phyloP scores from a whole-genome alignment of 1,284 basidiomycete genomes.

The Apiotrichum akiyoshidainum region DNA sequence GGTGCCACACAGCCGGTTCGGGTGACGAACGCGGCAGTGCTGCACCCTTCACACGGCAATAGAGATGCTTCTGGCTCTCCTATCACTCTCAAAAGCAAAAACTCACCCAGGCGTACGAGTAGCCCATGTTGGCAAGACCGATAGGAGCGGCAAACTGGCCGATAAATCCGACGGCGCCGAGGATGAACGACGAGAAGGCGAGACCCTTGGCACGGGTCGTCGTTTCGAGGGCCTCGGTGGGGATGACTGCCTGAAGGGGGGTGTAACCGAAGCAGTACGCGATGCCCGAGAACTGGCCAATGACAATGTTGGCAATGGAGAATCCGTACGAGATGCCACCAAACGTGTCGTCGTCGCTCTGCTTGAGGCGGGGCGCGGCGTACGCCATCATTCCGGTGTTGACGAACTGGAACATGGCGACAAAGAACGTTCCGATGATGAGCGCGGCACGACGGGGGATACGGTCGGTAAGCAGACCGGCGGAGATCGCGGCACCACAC shows the following conservation, averaged over 20 bases:
- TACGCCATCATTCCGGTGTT: constrained; percentile 28
- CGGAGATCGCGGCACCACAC: constrained; percentile 51
- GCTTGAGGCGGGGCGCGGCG: background rate
- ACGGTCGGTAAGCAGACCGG: constrained; percentile 29
- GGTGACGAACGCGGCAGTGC: too few relatives aligned
- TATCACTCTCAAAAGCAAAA: too few relatives aligned
- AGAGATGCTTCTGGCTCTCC: too few relatives aligned
- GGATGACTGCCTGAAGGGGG: constrained; percentile 63
- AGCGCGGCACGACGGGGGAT: constrained; percentile 35
- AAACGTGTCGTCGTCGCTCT: too few relatives aligned
- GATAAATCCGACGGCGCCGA: constrained; percentile 56
- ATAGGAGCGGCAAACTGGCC: constrained; percentile 50
- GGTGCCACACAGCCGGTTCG: too few relatives aligned
- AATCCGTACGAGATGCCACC: background rate
- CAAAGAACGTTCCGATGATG: constrained; percentile 32
- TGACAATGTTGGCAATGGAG: constrained; percentile 14
- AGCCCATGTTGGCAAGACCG: constrained; percentile 53
- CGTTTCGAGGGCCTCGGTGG: constrained; percentile 85
- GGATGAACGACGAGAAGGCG: constrained; percentile 51
- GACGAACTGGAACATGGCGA: constrained; percentile 32
- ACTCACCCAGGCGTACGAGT: constrained; percentile 26
- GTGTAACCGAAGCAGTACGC: constrained; percentile 18
- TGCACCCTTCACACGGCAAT: too few relatives aligned
- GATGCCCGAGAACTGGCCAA: constrained; percentile 47
- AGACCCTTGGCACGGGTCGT: constrained; percentile 82